Evolutionary conservation across 106 monocot genomes (phyloP).

Genomic region (Dendrobium nobile): DNA sequence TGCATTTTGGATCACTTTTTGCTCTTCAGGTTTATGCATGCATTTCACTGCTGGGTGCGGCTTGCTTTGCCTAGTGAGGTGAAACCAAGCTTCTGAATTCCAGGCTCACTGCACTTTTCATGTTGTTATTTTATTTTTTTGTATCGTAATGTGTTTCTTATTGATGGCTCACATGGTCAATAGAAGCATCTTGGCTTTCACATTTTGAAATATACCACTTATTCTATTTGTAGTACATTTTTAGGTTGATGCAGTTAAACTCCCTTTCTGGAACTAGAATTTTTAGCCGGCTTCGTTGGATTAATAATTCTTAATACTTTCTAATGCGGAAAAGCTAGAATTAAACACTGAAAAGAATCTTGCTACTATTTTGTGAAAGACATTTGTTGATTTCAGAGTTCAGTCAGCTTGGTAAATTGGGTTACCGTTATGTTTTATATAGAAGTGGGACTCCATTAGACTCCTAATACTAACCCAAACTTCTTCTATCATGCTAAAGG

Average conservation of each 20-base stretch:
- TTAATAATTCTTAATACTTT: not conserved
- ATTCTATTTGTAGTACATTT: not conserved
- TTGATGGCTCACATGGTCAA: not conserved
- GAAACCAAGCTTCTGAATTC: too few relatives aligned
- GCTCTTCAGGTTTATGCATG: not conserved
- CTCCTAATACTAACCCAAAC: not conserved
- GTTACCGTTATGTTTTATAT: not conserved
- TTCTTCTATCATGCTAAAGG: not conserved
- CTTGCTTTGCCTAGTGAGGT: too few relatives aligned
- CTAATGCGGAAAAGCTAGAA: not conserved
- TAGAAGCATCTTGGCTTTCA: not conserved
- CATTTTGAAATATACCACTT: not conserved
- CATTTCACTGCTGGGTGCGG: not conserved
- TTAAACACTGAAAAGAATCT: not conserved
- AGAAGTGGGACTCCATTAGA: not conserved
- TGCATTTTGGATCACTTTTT: not conserved
- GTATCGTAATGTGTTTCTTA: not conserved
- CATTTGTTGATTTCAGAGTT: not conserved
- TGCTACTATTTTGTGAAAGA: not conserved
- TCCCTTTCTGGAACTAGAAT: not conserved
- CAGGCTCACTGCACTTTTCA: too few relatives aligned
- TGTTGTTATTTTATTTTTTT: not conserved
- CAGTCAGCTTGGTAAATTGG: not conserved
- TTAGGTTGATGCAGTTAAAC: not conserved
- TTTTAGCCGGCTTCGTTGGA: not conserved